phyloP scores from a whole-genome alignment of 805 yeast genomes.

The Metschnikowia colocasiae region DNA sequence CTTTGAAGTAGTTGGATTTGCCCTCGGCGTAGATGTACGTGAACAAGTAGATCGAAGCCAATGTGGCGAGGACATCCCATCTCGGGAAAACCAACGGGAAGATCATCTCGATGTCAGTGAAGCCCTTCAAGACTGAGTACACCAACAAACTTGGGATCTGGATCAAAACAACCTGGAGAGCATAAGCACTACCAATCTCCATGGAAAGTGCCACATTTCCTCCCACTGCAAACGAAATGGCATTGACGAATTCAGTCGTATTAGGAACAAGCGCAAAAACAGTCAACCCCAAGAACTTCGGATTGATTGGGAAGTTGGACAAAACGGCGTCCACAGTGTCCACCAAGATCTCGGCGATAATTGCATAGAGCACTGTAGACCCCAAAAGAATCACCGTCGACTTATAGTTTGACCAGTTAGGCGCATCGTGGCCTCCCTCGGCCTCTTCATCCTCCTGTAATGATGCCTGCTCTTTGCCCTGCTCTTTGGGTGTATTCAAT shows the following conservation, averaged over 20 bases:
- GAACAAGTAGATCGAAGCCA: conserved; percentile 82
- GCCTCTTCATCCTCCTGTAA: conserved; percentile 1
- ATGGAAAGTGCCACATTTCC: conserved; percentile 95
- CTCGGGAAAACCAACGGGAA: conserved; percentile 88
- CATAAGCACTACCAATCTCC: conserved; percentile 98
- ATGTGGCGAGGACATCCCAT: conserved; percentile 88
- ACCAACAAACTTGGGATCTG: conserved; percentile 90
- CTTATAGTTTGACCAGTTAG: conserved; percentile 90
- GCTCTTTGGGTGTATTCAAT: background rate
- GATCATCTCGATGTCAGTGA: conserved; percentile 42
- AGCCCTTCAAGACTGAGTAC: conserved; percentile 54
- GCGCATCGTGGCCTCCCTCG: conserved; percentile 87
- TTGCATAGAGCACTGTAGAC: conserved; percentile 84
- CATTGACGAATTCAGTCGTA: conserved; percentile 94
- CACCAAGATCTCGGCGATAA: conserved; percentile 91
- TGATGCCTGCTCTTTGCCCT: background rate
- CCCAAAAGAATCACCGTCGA: conserved; percentile 77
- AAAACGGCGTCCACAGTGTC: conserved; percentile 89
- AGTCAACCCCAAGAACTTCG: conserved; percentile 88
- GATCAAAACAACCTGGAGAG: conserved; percentile 87
- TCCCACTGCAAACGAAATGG: conserved; percentile 91
- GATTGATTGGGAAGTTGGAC: conserved; percentile 72
- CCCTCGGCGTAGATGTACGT: conserved; percentile 96
- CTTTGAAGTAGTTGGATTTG: conserved; percentile 92
- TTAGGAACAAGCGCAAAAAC: conserved; percentile 95